Evolutionary conservation across 345 rosid genomes (phyloP), one percentile per base, ranked within the genome.

Genomic region (Camelina sativa): DNA sequence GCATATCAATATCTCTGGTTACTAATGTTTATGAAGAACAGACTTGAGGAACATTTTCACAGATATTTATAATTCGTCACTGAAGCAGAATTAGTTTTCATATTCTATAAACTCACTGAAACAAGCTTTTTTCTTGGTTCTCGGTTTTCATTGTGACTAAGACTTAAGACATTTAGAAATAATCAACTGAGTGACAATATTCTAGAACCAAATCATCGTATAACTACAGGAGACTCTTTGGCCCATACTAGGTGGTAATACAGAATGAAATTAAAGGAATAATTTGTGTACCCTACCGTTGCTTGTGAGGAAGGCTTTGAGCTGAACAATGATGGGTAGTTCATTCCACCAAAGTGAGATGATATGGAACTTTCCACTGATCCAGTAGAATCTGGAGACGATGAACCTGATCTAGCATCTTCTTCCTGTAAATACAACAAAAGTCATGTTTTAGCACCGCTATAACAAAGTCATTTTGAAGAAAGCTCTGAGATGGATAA

Each of bases 301-400:
- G 83, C 54, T 67, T 91, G 91, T 60, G 97, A 75, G 46, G 90
- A 77, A 54, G 97, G 98, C 80, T 84, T 82, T 52, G 99, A 95
- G 80, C 97, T 90, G 83, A 95, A 95, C 76, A 95, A 71, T 2
- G 99, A 92, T 38, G 99, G 99, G 76, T 95, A 95, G 80, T 74
- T 92, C 98, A 90, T 89, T 81, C 99, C 99, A 77, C 99, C 93
- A 79, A 95, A 92, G 86, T 95, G 99, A 30, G 99, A 95, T 63
- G 99, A 90, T 83, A 92, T 92, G 37, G 98, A 89, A 66, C 97
- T 92, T 81, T 92, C 98, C 77, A 95, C 96, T 8, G 99, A 95
- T 81, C 99, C 98, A 10, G 81, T 73, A 37, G 99, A 95, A 78
- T 95, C 96, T 23, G 99, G 98, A 53, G 99, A 95, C 28, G 99